Conservation (phyloP, 148 eudicot species). For the Oxyria digyna region DNA sequence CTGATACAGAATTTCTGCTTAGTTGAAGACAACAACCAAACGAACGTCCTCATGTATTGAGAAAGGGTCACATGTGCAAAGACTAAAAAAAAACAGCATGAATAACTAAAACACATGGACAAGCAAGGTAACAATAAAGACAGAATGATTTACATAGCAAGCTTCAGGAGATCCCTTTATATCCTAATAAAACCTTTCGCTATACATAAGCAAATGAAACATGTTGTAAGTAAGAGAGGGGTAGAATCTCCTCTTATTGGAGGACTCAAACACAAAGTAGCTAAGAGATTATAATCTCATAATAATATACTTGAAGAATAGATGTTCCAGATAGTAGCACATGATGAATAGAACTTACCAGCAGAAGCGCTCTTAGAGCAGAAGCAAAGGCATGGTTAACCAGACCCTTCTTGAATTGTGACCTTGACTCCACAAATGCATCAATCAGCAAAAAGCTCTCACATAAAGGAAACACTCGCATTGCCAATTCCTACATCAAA, state of each 20-base stretch:
- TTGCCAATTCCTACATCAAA: conserved; percentile 64
- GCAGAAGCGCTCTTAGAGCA: conserved; percentile 75
- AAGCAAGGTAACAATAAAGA: background rate
- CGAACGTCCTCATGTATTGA: background rate
- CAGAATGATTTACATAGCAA: background rate
- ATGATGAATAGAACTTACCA: conserved; percentile 25
- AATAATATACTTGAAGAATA: background rate
- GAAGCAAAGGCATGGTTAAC: conserved; percentile 99
- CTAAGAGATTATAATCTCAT: background rate
- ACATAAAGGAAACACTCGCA: conserved; percentile 71
- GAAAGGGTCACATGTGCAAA: background rate
- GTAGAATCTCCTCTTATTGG: background rate
- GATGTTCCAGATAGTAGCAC: background rate
- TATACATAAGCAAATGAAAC: background rate
- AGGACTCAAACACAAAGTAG: background rate
- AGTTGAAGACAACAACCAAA: background rate
- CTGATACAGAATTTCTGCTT: conserved; percentile 24
- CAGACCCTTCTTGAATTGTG: conserved; percentile 86
- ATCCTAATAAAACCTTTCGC: background rate
- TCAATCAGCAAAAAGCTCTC: conserved; percentile 73
- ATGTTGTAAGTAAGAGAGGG: background rate
- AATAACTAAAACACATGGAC: background rate
- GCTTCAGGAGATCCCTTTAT: background rate
- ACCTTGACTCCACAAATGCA: conserved; percentile 86
- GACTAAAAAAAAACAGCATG: background rate